Conservation (phyloP, 2,329 filamentous ascomycete species). For the Penicillium brasilianum region DNA sequence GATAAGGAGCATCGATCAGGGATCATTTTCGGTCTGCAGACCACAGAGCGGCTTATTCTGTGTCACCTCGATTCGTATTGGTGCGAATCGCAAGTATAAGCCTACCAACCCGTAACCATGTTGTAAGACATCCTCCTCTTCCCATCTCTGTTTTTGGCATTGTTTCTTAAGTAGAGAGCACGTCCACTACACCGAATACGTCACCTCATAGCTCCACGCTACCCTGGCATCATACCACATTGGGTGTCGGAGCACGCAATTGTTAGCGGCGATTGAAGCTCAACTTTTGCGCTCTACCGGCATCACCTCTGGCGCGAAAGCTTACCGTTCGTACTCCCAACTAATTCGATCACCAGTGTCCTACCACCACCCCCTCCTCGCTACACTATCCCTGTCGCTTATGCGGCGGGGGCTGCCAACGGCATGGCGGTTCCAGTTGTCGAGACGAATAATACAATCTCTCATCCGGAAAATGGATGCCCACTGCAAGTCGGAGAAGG, state of each 20-base stretch:
- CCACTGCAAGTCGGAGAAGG: conserved; percentile 94
- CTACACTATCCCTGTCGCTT: conserved; percentile 75
- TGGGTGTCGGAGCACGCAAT: conserved; percentile 2
- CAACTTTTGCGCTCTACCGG: not conserved
- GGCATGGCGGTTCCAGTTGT: conserved; percentile 75
- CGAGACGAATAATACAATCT: conserved; percentile 91
- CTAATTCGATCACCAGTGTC: conserved; percentile 62
- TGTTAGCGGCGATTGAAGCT: not conserved
- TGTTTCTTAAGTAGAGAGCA: not conserved
- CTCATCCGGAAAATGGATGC: conserved; percentile 80
- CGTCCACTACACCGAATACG: conserved; percentile 1
- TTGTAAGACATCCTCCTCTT: conserved; percentile 28
- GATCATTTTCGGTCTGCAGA: not conserved
- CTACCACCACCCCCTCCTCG: conserved; percentile 82
- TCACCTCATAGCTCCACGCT: conserved; percentile 8
- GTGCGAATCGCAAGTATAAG: conserved; percentile 19
- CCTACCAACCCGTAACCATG: conserved; percentile 24
- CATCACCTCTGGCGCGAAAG: not conserved
- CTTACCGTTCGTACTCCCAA: conserved; percentile 9
- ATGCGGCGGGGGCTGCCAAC: conserved; percentile 72
- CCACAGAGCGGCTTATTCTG: conserved; percentile 3
- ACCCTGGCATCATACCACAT: not conserved
- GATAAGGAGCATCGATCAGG: not conserved
- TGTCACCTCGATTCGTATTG: conserved; percentile 19
- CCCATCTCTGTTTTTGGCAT: not conserved